Percentiles rank a stretch among this genome's conserved stretches.
Evolutionary conservation across 345 rosid species (phyloP).

Genomic region (Populus euphratica): DNA sequence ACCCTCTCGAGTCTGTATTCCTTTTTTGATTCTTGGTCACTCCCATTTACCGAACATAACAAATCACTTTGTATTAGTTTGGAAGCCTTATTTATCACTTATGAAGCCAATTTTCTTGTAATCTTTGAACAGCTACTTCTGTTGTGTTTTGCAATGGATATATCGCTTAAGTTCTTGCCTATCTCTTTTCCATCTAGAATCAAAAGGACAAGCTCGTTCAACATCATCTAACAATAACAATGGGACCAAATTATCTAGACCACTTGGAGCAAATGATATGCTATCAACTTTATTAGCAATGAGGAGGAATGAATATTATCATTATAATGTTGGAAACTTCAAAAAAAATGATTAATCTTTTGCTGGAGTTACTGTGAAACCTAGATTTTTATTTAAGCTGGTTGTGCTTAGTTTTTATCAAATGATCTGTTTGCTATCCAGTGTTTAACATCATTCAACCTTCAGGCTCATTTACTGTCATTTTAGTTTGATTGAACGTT

Average conservation of each 20-base stretch:
- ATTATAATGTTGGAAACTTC: not conserved
- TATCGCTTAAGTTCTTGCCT: not conserved
- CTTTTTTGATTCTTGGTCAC: not conserved
- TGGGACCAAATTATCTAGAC: not conserved
- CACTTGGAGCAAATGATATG: not conserved
- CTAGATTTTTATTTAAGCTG: not conserved
- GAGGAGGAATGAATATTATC: not conserved
- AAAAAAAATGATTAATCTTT: not conserved
- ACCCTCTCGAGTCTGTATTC: not conserved
- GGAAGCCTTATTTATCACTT: not conserved
- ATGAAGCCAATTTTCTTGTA: not conserved
- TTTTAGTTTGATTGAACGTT: not conserved
- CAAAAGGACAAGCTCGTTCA: not conserved
- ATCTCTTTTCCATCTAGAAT: not conserved
- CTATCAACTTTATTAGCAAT: not conserved
- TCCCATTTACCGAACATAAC: not conserved
- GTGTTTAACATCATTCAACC: not conserved
- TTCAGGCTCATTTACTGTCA: not conserved
- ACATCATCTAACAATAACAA: not conserved
- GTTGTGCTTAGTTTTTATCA: not conserved
- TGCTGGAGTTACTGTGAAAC: not conserved
- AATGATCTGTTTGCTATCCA: not conserved
- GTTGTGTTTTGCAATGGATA: constrained; percentile 1
- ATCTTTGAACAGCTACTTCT: not conserved
- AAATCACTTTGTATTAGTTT: not conserved